Evolutionary conservation across 1,139 yeast genomes (phyloP), one percentile per base, ranked within the genome.

Genomic region (Yamadazyma atlantica): DNA sequence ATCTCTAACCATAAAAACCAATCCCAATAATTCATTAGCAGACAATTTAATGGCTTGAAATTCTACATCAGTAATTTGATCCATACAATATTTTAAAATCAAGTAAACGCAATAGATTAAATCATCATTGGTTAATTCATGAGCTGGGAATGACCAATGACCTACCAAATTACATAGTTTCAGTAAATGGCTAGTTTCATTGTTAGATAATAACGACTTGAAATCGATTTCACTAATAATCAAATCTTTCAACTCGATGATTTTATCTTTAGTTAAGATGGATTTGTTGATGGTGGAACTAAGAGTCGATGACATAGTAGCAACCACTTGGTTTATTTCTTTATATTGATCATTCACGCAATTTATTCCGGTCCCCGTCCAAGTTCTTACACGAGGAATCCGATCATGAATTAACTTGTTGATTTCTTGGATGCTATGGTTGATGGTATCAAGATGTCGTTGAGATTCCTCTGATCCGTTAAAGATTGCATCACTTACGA

Each of bases 141-240:
- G 89, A 1, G 90, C 87, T 14, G 82, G 82, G 54, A 84, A 84
- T 39, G 78, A 75, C 76, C 76, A 72, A 46, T 63, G 69, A 16
- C 75, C 75, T 6, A 71, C 71, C 29, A 61, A 52, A 43, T 64
- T 64, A 41, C 80, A 48, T 23, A 73, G 45, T 22, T 51, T 42
- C 11, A 51, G 39, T 27, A 66, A 53, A 43, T 65, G 69, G 10
- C 42, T 42, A 7, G 55, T 46, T 1, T 56, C 41, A 44, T 54
- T 48, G 35, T 63, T 47, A 5, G 55, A 44, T 37, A 70, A 55
- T 38, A 70, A 50, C 14, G 45, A 38, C 25, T 50, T 40, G 51
- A 74, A 77, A 45, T 71, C 69, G 32, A 78, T 61, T 38, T 69
- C 73, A 4, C 54, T 33, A 28, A 67, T 49, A 11, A 75, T 52